Evolutionary conservation across 2,329 filamentous ascomycete species (phyloP), one percentile per base, ranked within the genome.

Genomic region (Exophiala mesophila): DNA sequence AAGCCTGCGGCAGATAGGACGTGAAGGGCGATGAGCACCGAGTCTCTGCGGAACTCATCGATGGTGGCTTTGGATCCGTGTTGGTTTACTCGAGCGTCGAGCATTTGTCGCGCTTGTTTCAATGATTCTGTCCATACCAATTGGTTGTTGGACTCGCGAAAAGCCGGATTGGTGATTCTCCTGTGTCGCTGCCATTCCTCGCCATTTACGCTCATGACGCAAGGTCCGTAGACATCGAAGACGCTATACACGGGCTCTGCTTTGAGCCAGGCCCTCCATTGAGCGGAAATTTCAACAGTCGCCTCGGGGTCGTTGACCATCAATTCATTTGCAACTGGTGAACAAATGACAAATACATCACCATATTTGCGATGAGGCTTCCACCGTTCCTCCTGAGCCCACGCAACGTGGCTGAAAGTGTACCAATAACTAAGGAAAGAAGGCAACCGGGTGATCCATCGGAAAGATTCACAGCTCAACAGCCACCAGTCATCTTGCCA

Each of bases 151-250:
- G 62, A 59, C 44, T 73, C 68, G 30, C 66, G 70, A 54, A 73
- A 72, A 4, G 62, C 59, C 0, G 65, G 59, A 3, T 64, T 63
- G 3, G 63, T 66, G 16, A 70, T 56, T 36, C 62, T 64, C 7
- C 69, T 60, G 40, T 72, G 69, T 19, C 66, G 61, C n/a, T 61
- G 50, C 69, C 69, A 72, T n/a, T 49, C 50, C 23, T 50, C 50
- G n/a, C 52, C 52, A n/a, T 53, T 50, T 33, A 41, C 36, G n/a
- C 35, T 44, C 28, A 46, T 28, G 8, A 54, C 36, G 19, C 41
- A 45, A 1, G 26, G 33, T 3, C 52, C 52, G 21, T 48, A 52
- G 2, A 20, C 16, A n/a, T 52, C 44, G 24, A 54, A 52, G 16
- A 52, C 31, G 6, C 36, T 28, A 33, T 54, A 52, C 9, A 45